Evolutionary conservation across 1,284 basidiomycete genomes (phyloP).

Genomic region (Chiua sp.): DNA sequence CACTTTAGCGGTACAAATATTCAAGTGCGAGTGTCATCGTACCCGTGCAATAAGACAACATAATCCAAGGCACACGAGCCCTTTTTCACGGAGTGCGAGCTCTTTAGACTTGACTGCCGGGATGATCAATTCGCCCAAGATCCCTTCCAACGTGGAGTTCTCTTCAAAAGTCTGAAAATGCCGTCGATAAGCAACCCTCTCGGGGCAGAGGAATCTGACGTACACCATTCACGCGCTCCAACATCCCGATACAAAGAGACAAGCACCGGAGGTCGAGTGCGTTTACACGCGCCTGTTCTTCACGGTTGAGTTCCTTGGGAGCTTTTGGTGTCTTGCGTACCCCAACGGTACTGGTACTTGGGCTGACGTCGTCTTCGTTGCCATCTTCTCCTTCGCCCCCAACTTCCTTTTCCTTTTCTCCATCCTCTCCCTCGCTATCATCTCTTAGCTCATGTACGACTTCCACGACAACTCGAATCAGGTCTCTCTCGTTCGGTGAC

Average conservation of each 20-base stretch:
- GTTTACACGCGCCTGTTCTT: constrained; percentile 66
- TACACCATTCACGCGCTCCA: constrained; percentile 92
- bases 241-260: constrained; percentile 88
- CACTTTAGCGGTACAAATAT: neutral
- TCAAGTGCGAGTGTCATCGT: constrained; percentile 14
- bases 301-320: constrained; percentile 56
- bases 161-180: constrained; percentile 81
- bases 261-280: constrained; percentile 84
- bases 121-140: constrained; percentile 89
- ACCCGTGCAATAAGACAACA: constrained; percentile 91
- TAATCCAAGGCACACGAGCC: constrained; percentile 84
- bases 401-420: constrained; percentile 32
- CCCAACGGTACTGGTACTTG: constrained; percentile 3
- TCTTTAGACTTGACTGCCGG: constrained; percentile 92
- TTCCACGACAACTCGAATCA: constrained; percentile 95
- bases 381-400: constrained; percentile 33
- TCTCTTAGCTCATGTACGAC: constrained; percentile 89
- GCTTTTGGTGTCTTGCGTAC: constrained; percentile 20
- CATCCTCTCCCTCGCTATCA: constrained; percentile 47
- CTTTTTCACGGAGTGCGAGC: constrained; percentile 83
- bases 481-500: constrained; percentile 85
- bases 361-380: constrained; percentile 9
- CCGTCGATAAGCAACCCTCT: neutral
- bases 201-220: constrained; percentile 32
- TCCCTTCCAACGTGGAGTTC: constrained; percentile 92